Evolutionary conservation across 176 grass and related monocot species (phyloP).

Genomic region (Rhipidocladum racemiflorum): DNA sequence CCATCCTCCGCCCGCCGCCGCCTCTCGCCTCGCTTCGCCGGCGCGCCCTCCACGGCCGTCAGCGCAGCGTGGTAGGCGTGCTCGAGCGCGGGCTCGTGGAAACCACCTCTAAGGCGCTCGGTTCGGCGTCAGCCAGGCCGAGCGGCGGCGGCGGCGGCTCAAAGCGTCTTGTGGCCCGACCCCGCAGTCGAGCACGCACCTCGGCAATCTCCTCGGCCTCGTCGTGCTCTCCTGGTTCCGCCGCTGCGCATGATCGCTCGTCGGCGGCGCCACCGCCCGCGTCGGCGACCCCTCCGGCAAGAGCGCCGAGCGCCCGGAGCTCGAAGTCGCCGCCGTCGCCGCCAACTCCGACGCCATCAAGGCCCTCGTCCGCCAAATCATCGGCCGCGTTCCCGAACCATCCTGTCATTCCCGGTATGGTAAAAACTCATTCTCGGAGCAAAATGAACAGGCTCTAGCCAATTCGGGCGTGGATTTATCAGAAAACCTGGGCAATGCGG

Average conservation of each 20-base stretch:
- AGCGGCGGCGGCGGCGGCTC: conserved; percentile 23
- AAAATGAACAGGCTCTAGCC: conserved; percentile 11
- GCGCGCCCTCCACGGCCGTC: background rate
- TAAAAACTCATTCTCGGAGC: background rate
- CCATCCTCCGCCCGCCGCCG: conserved; percentile 22
- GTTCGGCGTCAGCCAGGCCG: conserved; percentile 11
- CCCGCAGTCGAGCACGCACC: conserved; percentile 83
- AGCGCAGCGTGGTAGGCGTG: conserved; percentile 62
- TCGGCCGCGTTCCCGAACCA: conserved; percentile 32
- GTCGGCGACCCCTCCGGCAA: conserved; percentile 85
- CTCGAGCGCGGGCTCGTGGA: conserved; percentile 84
- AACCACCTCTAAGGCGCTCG: conserved; percentile 65
- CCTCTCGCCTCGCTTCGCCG: conserved; percentile 17
- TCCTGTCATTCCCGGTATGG: background rate
- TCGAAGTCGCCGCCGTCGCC: conserved; percentile 47
- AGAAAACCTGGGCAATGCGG: conserved; percentile 1
- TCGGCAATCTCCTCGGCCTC: conserved; percentile 84
- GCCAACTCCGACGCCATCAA: conserved; percentile 65
- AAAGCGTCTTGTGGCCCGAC: conserved; percentile 89
- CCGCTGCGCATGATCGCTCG: conserved; percentile 67
- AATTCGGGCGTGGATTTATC: conserved; percentile 2
- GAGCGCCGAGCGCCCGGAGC: conserved; percentile 76
- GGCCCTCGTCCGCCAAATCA: conserved; percentile 48
- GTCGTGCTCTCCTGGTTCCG: conserved; percentile 91
- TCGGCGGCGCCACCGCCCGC: conserved; percentile 80